Evolutionary conservation across 1,139 yeast species (phyloP), one percentile per base, ranked within the genome.

Genomic region (Scheffersomyces insectosa): DNA sequence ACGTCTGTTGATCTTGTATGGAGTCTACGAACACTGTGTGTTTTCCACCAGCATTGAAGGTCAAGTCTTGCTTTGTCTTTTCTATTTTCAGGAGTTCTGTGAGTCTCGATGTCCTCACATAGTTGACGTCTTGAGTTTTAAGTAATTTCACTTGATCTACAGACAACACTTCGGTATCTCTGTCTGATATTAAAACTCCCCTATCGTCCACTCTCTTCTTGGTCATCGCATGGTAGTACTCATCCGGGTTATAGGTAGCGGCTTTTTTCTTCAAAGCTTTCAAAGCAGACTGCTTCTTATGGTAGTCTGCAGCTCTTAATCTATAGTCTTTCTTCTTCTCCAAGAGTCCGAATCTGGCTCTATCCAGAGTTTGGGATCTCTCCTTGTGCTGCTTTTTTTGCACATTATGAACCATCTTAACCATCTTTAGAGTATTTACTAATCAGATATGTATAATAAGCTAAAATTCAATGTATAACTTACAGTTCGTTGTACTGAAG

Each of bases 351-450:
- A 77, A 83, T 59, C 78, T 79, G 56, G 81, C 75, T 47, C 99
- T 77, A 39, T 81, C 83, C 38, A 72, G 72, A 3, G 90, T 85
- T 66, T 93, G 99, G 8, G 96, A 80, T 59, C 99, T 81, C 70
- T 93, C 99, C 51, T 90, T 75, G 59, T 93, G 99, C 73, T 93
- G 98, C 59, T 89, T 93, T 72, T 93, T 93, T 66, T 93, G 97
- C 28, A 91, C 83, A 62, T 88, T 87, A 65, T 90, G 97, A 14
- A 86, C 93, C 38, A 87, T 68, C 50, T 84, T 85, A 33, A 87
- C 88, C 96, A 88, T 88, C 27, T 37, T 63, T 43, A 23, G 6
- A 9, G 16, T 3, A 6, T 5, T 20, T 7, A 7, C 25, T 3
- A 5, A 20, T 20, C 8, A 20, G 9, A 20, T 20, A 20, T 20